Evolutionary conservation across 495 filamentous ascomycete genomes (phyloP).

Genomic region (Trichoderma erinaceum): DNA sequence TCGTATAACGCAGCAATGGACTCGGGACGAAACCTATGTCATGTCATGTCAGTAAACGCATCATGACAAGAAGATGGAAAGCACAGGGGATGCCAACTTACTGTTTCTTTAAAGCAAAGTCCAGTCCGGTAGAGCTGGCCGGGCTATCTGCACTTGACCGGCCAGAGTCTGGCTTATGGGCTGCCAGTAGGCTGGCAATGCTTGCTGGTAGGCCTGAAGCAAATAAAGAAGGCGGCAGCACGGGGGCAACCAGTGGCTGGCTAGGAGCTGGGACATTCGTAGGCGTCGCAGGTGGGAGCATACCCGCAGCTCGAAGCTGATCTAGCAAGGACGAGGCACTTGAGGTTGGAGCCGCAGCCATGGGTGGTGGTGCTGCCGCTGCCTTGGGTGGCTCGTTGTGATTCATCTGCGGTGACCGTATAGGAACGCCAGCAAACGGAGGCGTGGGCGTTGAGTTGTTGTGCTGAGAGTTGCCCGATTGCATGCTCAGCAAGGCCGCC

Average conservation of each 20-base stretch:
- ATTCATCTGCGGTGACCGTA: slow-evolving; percentile 36
- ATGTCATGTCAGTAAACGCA: slow-evolving; percentile 24
- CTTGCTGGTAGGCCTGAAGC: slow-evolving; percentile 11
- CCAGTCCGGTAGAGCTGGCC: slow-evolving; percentile 43
- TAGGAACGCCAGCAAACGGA: slow-evolving; percentile 27
- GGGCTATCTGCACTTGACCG: not conserved
- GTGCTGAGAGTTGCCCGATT: slow-evolving; percentile 38
- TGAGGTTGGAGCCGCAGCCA: slow-evolving; percentile 27
- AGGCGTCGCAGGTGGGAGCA: slow-evolving; percentile 29
- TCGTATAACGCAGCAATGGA: slow-evolving; percentile 71
- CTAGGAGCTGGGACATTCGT: slow-evolving; percentile 30
- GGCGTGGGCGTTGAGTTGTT: slow-evolving; percentile 32
- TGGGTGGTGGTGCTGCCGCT: slow-evolving; percentile 24
- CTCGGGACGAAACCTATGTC: slow-evolving; percentile 62
- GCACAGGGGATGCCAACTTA: too few relatives aligned
- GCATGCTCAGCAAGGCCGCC: slow-evolving; percentile 42
- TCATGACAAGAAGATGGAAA: not conserved
- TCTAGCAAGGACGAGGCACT: slow-evolving; percentile 35
- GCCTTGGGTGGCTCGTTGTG: slow-evolving; percentile 16
- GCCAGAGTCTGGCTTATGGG: slow-evolving; percentile 7
- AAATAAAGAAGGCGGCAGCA: slow-evolving; percentile 11
- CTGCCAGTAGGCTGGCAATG: slow-evolving; percentile 17
- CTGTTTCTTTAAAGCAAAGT: slow-evolving; percentile 68
- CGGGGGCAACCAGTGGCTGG: slow-evolving; percentile 26
- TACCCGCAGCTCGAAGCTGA: slow-evolving; percentile 34